Percentiles rank a stretch among this genome's conserved stretches.
These are phyloP conservation scores for Berkeleyomyces rouxiae DNA, from an alignment of 2,329 filamentous ascomycete species.

Conservation along the genomic window DNA sequence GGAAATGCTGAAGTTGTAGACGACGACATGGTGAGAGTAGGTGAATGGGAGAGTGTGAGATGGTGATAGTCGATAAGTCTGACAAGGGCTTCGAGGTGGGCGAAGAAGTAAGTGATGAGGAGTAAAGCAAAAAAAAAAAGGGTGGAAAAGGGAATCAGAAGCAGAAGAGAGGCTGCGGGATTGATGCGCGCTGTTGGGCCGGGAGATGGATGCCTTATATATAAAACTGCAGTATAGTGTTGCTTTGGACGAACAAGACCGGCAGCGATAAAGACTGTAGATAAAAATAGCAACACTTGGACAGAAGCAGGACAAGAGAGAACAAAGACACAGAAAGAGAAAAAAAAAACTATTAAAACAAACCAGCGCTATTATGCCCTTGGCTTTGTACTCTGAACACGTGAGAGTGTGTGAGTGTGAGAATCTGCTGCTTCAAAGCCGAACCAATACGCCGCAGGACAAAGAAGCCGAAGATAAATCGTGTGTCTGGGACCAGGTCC, in stretches of 20 bases:
- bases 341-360: not conserved
- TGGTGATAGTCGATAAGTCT: no score
- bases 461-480: not conserved
- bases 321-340: not conserved
- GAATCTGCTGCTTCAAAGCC: no score
- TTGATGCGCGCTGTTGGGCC: not conserved
- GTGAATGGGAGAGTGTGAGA: not conserved
- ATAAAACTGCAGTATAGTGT: not conserved
- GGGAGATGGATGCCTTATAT: not conserved
- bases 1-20: not conserved
- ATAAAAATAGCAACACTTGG: not conserved
- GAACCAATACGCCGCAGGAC: not conserved
- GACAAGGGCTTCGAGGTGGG: not conserved
- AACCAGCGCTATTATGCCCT: not conserved
- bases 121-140: not conserved
- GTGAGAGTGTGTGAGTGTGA: not conserved
- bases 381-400: not conserved
- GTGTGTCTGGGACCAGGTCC: not conserved
- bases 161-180: not conserved
- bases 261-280: not conserved
- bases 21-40: not conserved
- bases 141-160: not conserved
- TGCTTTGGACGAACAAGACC: not conserved
- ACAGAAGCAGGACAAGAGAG: not conserved
- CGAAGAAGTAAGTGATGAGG: not conserved